These are phyloP conservation scores for Sporothrix mexicana DNA, from an alignment of 2,329 filamentous ascomycete genomes.

Conservation along the genomic window DNA sequence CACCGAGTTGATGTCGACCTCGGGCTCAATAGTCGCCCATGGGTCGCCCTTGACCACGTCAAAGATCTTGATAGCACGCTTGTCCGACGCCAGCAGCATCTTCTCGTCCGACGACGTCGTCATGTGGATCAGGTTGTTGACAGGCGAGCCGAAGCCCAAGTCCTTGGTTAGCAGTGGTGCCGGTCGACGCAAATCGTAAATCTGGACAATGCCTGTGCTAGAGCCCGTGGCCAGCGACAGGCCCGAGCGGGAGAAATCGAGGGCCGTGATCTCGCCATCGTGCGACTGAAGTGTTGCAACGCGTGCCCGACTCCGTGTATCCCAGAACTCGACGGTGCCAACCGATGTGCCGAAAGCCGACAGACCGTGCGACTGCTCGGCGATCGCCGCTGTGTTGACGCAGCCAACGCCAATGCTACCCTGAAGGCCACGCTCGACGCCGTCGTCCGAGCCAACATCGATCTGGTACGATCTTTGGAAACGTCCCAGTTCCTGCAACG, in stretches of 20 bases:
- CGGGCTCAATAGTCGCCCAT: slow-evolving; percentile 94
- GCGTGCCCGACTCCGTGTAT: slow-evolving; percentile 80
- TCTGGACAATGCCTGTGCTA: slow-evolving; percentile 84
- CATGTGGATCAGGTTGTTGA: slow-evolving; percentile 79
- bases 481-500: slow-evolving; percentile 71
- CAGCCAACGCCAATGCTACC: slow-evolving; percentile 84
- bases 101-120: slow-evolving; percentile 76
- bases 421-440: slow-evolving; percentile 75
- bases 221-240: slow-evolving; percentile 85
- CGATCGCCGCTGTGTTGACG: slow-evolving; percentile 86
- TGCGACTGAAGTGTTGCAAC: slow-evolving; percentile 76
- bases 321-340: slow-evolving; percentile 98
- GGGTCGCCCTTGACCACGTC: slow-evolving; percentile 80
- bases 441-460: slow-evolving; percentile 85
- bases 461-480: slow-evolving; percentile 96
- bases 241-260: slow-evolving; percentile 84
- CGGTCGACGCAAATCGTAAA: slow-evolving; percentile 91
- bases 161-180: slow-evolving; percentile 87
- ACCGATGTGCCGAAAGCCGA: slow-evolving; percentile 91
- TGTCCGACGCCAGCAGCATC: slow-evolving; percentile 91
- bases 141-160: slow-evolving; percentile 91
- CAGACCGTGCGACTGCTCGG: slow-evolving; percentile 87
- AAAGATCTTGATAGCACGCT: slow-evolving; percentile 97
- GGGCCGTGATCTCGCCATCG: slow-evolving; percentile 78
- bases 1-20: slow-evolving; percentile 93